A percentile compares a stretch with the other conserved stretches of the same genome.
Conservation (phyloP, 148 eudicot genomes). For the Chenopodium album region DNA sequence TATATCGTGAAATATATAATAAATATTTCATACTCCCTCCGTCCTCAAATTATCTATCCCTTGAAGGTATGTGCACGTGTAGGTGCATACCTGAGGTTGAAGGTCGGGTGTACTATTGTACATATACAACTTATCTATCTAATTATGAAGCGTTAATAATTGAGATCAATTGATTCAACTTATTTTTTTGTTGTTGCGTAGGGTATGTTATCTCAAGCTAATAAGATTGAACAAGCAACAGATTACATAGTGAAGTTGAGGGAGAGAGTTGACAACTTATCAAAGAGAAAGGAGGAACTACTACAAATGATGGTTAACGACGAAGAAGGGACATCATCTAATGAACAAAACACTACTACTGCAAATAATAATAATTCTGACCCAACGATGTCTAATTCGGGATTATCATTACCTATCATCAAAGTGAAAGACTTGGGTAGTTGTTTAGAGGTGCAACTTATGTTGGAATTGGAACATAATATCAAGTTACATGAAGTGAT, state of each 20-base stretch:
- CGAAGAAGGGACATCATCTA: not conserved
- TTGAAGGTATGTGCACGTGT: no score
- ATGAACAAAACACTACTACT: no score
- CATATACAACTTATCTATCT: no score
- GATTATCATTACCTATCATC: conserved; percentile 18
- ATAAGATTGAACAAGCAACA: conserved; percentile 38
- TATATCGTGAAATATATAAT: no score
- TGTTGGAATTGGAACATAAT: conserved; percentile 14
- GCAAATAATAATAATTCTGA: not conserved
- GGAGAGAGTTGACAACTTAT: conserved; percentile 33
- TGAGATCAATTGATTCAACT: no score
- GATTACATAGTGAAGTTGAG: conserved; percentile 32
- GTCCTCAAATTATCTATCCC: no score
- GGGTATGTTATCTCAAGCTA: conserved; percentile 36
- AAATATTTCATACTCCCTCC: no score
- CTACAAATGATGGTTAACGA: not conserved
- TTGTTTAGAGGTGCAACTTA: conserved; percentile 32
- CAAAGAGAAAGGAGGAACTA: conserved; percentile 22
- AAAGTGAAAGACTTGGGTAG: conserved; percentile 37
- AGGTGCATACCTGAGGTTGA: no score
- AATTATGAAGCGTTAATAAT: no score
- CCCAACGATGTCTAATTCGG: not conserved
- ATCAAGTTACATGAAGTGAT: conserved; percentile 29
- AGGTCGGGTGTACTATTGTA: no score
- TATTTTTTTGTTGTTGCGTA: not conserved